Evolutionary conservation across 2,329 filamentous ascomycete species (phyloP), one percentile per base, ranked within the genome.

Genomic region (Alternaria triticimaculans): DNA sequence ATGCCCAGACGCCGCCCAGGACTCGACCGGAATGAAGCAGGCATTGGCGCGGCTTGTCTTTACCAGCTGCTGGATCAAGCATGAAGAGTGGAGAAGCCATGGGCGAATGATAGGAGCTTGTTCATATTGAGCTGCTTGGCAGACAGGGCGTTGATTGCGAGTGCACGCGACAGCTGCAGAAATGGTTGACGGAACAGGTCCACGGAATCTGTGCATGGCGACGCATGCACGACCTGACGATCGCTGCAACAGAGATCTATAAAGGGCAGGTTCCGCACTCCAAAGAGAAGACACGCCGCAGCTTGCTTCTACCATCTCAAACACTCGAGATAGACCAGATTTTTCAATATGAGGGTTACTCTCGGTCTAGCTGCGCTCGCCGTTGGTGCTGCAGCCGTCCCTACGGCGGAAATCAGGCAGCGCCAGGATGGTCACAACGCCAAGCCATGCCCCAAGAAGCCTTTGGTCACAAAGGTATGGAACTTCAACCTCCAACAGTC

Each of bases 361-460:
- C 54, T 73, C 65, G 66, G 49, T 53, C 49, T 76, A 51, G 68
- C 64, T 58, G 71, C 68, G 53, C 67, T 76, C 55, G 67, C 67
- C 51, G 65, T 65, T 41, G 60, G 60, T 48, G 68, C 68, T 45
- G 68, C 69, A 51, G 70, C 70, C 23, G 60, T 46, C 18, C 49
- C 68, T 58, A 61, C 51, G 37, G 37, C 37, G 6, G 49, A 53
- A 23, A 30, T 53, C 9, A 53, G 28, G 30, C 28, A 37, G 5
- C 49, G 49, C 9, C 49, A 53, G 30, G 30, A 53, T 41, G 49
- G 49, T 8, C 49, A 53, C 12, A 53, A 53, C 9, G 28, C 49
- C 20, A 37, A 53, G 30, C 30, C 49, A 41, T 53, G 49, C 49
- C 60, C 63, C 21, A 60, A 58, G 33, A 64, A 57, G 57, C 60